Base-by-base conservation (phyloP, 768 basidiomycete species). In the Flagelloscypha sp. region DNA sequence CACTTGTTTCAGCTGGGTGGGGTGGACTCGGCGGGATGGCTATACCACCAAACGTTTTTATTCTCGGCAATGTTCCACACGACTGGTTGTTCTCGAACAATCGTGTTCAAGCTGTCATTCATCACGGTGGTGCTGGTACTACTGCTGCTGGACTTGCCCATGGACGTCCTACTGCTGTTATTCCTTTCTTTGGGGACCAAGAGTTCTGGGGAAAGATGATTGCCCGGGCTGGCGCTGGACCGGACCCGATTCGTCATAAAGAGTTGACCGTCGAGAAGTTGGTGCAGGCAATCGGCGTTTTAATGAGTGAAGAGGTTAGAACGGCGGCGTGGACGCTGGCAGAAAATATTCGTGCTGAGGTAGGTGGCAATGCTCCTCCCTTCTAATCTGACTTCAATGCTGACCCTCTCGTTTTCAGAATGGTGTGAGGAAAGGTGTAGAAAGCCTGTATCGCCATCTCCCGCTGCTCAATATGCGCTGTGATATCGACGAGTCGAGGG, bases 101-200 rank as follows among this genome's bases (percentile, higher is more conserved):
- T 6, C 34, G 34, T 15, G 65, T 68, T 6, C 41, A 59, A 1
- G 65, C 66, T 0, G 66, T 70, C 3, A 60, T 62, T 28, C 66
- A 68, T 42, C 68, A 58, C 43, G 68, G 68, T 3, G 67, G 67
- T 0, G 67, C 68, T 1, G 68, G 68, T 0, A 70, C 68, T 2
- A 68, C 65, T 1, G 67, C 68, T 0, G 63, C 63, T 16, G 68
- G 67, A 0, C 52, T 70, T 9, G 36, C 55, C 13, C 58, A 63
- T 23, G 66, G 65, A 3, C 48, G 56, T 16, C 66, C 68, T 0
- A 68, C 66, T 1, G 54, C 64, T 11, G 57, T 69, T 21, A 58
- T 68, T 1, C 66, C 67, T 2, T 69, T 67, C 53, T 70, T 70
- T 42, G 68, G 66, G 4, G 68, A 70, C 35, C 66, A 69, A 44